Evolutionary conservation across 2,329 filamentous ascomycete species (phyloP), one percentile per base, ranked within the genome.

Genomic region (Graphilbum fragrans): DNA sequence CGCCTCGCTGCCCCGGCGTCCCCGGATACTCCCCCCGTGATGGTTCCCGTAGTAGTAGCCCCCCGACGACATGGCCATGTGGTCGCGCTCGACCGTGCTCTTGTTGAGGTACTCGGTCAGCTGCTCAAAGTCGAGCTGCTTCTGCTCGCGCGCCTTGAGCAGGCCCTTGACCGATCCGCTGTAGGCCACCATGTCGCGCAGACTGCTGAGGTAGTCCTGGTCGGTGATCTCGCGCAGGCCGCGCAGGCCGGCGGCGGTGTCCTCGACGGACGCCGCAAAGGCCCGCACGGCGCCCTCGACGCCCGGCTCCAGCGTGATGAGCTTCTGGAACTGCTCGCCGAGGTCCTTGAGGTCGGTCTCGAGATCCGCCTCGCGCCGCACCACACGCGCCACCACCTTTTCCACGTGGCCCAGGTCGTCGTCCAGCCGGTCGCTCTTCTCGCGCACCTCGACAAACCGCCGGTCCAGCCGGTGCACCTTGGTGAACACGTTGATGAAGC

Each of bases 41-140:
- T 17, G 25, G 18, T 35, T 52, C 39, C 50, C 49, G 36, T 59
- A 48, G 39, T 56, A 53, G 50, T 81, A 77, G 11, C 79, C 42
- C 19, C 48, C 77, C 0, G 77, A 76, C 8, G 41, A 12, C 41
- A 37, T 36, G 9, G 71, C 69, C 3, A 94, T 76, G 16, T 74
- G 69, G 61, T 98, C 92, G 37, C 88, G 82, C 60, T 98, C 92
- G 4, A 78, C 66, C 3, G 86, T 86, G 1, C 86, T 86, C 59
- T 94, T 94, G 64, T 85, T 85, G 41, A 95, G 82, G 60, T 96
- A 96, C 58, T 96, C 90, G 22, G 87, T 94, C 27, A 98, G 72
- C 49, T 86, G 88, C 63, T 98, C 92, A 55, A 90, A 94, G 64
- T 98, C 92, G 44, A 98, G 81, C 59, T 98, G 92, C 59, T 98